Base-by-base conservation (phyloP, 2,329 filamentous ascomycete species). In the Nothophaeocryptopus gaeumannii region DNA sequence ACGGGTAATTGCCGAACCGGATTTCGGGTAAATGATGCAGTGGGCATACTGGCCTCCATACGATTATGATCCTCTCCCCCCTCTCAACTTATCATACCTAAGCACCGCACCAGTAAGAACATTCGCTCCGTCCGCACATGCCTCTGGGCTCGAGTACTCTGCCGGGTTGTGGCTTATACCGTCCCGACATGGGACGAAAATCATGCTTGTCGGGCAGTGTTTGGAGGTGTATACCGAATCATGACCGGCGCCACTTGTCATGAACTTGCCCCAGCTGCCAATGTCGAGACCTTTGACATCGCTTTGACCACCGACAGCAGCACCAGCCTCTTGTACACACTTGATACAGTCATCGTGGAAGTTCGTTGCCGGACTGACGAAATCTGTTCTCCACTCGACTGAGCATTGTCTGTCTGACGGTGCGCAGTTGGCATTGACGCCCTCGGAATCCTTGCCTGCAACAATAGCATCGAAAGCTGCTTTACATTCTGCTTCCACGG, bases 301-400 rank as follows among this genome's bases (percentile, higher is more conserved):
- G 37, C 59, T 59, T 0, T 78, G 76, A 1, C 82, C 78, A 41
- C 84, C 77, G 1, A 84, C 74, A 4, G 76, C 77, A 45, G 70
- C 67, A 0, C 84, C 82, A 15, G 83, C 80, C 36, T 78, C 73
- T 41, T 78, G 74, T 8, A 89, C 84, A 32, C 82, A 83, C 1
- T 71, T 66, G 49, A 89, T 84, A 63, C 86, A 89, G 57, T 84
- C 80, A 7, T 76, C 66, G 59, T 89, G 76, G 68, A 90, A 90
- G 29, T 75, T 74, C 0, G 83, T 78, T 0, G 83, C 83, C 0
- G 79, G 77, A 2, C 76, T 81, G 41, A 80, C 75, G 58, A 81
- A 82, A 63, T 88, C 84, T 1, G 82, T 74, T 5, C 70, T 71
- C 75, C 84, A 87, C 10, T 74, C 70, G 8, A 86, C 74, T 11